phyloP scores from a whole-genome alignment of 2,329 filamentous ascomycete species.

The Pestalotiopsis fici region DNA sequence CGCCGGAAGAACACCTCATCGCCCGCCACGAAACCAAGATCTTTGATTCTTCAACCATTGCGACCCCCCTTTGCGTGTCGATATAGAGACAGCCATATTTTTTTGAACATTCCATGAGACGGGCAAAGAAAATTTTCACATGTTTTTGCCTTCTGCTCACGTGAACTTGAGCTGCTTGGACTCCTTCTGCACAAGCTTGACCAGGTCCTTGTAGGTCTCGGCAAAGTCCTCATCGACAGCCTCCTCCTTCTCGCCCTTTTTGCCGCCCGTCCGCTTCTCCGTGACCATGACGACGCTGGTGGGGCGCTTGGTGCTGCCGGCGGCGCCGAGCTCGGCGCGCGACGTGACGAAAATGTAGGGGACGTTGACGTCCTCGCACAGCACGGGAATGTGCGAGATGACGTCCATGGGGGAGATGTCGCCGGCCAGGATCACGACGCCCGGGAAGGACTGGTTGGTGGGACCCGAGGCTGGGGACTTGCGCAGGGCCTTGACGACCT shows the following conservation, averaged over 20 bases:
- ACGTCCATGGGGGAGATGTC: slow-evolving; percentile 99
- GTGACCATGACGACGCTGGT: slow-evolving; percentile 94
- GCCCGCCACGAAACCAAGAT: not conserved
- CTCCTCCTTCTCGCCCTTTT: slow-evolving; percentile 40
- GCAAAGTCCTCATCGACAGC: slow-evolving; percentile 61
- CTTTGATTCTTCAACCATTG: too few species aligned
- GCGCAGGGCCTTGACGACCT: slow-evolving; percentile 97
- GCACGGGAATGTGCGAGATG: slow-evolving; percentile 94
- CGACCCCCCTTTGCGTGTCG: not conserved
- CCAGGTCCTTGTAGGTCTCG: slow-evolving; percentile 64
- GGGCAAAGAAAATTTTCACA: not conserved
- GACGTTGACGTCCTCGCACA: slow-evolving; percentile 97
- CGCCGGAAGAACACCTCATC: not conserved
- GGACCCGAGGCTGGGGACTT: slow-evolving; percentile 78
- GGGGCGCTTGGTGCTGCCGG: slow-evolving; percentile 91
- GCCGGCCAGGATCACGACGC: slow-evolving; percentile 88
- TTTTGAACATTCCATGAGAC: not conserved
- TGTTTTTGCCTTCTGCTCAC: slow-evolving; percentile 27
- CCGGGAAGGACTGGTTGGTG: slow-evolving; percentile 63
- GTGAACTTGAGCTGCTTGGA: slow-evolving; percentile 56
- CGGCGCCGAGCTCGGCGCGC: slow-evolving; percentile 89
- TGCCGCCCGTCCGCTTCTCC: slow-evolving; percentile 46
- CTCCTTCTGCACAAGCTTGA: slow-evolving; percentile 69
- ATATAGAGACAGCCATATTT: not conserved
- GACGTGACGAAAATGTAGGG: slow-evolving; percentile 95